Evolutionary conservation across 495 filamentous ascomycete genomes (phyloP).

Genomic region (Podospora australis): DNA sequence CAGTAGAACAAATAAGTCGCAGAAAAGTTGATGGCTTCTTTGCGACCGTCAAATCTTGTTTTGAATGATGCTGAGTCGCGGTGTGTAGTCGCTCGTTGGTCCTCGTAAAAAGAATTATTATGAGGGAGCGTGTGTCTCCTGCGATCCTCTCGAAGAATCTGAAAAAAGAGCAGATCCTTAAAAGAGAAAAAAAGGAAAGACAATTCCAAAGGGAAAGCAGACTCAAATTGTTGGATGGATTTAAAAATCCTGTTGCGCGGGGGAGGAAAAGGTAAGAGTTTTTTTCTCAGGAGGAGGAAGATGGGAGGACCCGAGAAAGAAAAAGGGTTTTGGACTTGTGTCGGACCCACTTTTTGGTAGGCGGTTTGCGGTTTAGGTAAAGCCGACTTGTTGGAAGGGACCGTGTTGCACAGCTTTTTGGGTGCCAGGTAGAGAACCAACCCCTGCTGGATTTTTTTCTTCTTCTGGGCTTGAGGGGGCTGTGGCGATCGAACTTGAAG

Average conservation of each 20-base stretch:
- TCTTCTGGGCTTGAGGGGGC: not conserved
- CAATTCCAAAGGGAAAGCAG: slow-evolving; percentile 20
- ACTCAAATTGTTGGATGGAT: slow-evolving; percentile 23
- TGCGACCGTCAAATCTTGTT: slow-evolving; percentile 7
- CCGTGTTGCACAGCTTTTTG: not conserved
- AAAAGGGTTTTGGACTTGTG: slow-evolving; percentile 31
- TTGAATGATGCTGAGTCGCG: not conserved
- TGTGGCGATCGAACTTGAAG: too few species aligned
- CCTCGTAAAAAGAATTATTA: slow-evolving; percentile 22
- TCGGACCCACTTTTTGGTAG: slow-evolving; percentile 24
- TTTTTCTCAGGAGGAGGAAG: slow-evolving; percentile 27
- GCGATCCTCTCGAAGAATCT: slow-evolving; percentile 35
- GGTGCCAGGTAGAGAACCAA: not conserved
- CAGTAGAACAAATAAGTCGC: slow-evolving; percentile 18
- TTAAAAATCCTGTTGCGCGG: slow-evolving; percentile 28
- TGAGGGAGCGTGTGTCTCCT: slow-evolving; percentile 29
- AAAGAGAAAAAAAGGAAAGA: slow-evolving; percentile 34
- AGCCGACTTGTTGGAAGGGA: slow-evolving; percentile 20
- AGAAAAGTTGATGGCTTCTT: slow-evolving; percentile 6
- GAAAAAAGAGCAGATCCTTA: slow-evolving; percentile 27
- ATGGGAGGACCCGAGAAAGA: slow-evolving; percentile 24
- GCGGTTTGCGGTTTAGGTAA: slow-evolving; percentile 26
- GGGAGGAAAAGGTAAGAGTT: slow-evolving; percentile 20
- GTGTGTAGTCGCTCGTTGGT: slow-evolving; percentile 8
- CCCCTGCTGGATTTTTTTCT: slow-evolving; percentile 8